These are phyloP conservation scores for Bacidia gigantensis DNA, from an alignment of 495 filamentous ascomycete species.

Conservation along the genomic window DNA sequence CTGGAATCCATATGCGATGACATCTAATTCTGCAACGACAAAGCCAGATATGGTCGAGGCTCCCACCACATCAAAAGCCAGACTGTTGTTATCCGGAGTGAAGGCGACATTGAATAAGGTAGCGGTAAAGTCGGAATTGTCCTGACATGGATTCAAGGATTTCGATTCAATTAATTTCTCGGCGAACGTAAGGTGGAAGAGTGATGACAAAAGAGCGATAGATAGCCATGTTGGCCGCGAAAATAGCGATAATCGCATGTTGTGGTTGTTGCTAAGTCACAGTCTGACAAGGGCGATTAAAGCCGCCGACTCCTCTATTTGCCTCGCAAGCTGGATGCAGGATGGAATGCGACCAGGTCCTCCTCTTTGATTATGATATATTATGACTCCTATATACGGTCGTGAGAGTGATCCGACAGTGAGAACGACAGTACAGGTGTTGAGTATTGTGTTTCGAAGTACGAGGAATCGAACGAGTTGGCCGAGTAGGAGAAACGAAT, in stretches of 20 bases:
- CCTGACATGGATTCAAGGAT: constrained; percentile 65
- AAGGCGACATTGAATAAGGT: constrained; percentile 71
- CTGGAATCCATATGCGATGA: constrained; percentile 71
- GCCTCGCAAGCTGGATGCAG: neutral
- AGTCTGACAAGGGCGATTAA: neutral
- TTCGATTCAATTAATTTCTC: constrained; percentile 49
- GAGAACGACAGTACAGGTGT: neutral
- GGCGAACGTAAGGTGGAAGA: constrained; percentile 29
- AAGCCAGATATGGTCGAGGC: constrained; percentile 75
- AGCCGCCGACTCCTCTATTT: neutral
- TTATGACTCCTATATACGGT: neutral
- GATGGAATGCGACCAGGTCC: neutral
- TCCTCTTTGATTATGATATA: neutral
- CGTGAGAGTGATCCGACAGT: neutral
- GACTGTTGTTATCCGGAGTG: constrained; percentile 58
- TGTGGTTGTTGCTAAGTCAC: constrained; percentile 3
- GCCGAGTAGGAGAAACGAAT: neutral
- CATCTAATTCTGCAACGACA: constrained; percentile 61
- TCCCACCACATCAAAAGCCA: constrained; percentile 64
- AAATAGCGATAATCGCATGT: constrained; percentile 23
- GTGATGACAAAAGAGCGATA: constrained; percentile 28
- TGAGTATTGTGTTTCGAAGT: neutral
- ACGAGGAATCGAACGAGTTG: neutral
- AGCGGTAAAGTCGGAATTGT: constrained; percentile 66
- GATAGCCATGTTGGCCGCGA: constrained; percentile 13